Evolutionary conservation across 768 basidiomycete genomes (phyloP), one percentile per base, ranked within the genome.

Genomic region (Pleurotus tuber-regium): DNA sequence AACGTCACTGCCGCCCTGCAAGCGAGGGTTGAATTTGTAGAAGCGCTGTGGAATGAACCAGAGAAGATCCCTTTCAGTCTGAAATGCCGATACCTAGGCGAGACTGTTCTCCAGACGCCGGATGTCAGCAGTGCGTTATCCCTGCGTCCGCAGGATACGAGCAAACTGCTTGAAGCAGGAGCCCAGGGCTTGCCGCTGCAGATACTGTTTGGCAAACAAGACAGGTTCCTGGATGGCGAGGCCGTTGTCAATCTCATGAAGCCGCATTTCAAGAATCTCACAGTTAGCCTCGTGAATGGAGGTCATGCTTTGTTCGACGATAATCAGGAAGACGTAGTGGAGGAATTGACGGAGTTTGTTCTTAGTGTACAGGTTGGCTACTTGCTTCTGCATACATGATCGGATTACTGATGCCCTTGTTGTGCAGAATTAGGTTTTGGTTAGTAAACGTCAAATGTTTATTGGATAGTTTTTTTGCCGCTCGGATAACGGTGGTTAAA

Each of bases 281-380:
- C 50, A 14, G 36, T 51, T 19, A 40, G 50, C 21, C 28, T 44
- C 12, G 19, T 44, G 14, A 26, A 44, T 6, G 65, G 66, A 24
- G 59, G 65, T n/a, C 72, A 74, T 46, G 61, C 65, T 1, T 35
- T 66, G 16, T 69, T 69, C 48, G 60, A 67, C 30, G 70, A 71
- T 36, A 54, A 63, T 31, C 56, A 56, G 42, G 57, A 62, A 10
- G 65, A 66, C 28, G 57, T 66, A 39, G 55, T 66, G 9, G 43
- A 52, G 41, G 39, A 25, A 18, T 23, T 56, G n/a, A 48, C 19
- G 10, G 33, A 38, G 38, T 56, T 56, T 29, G 35, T 44, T 2
- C 16, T 19, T 11, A 43, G 51, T 23, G 54, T 56, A 16, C 48
- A 50, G 48, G 48, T 50, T 18, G 8, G 48, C n/a, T 16, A 11